phyloP scores from a whole-genome alignment of 169 alveolate genomes.

The Plasmodium ovale region DNA sequence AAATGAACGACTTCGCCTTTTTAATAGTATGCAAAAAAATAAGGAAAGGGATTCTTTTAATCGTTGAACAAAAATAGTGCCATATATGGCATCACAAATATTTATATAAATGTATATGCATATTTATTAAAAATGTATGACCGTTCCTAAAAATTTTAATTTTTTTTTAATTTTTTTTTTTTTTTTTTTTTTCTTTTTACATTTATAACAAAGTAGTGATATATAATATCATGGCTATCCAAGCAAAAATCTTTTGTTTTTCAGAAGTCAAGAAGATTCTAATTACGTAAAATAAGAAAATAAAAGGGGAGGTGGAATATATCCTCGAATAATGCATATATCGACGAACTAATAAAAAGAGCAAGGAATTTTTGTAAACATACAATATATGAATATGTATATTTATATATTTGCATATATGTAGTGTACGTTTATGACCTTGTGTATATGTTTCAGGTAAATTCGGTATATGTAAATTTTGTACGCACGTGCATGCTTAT shows the following conservation, averaged over 20 bases:
- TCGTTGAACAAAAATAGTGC: background rate
- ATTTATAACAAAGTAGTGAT: background rate
- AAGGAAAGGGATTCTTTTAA: background rate
- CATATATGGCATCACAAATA: background rate
- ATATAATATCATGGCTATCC: background rate
- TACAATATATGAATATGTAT: too few species aligned
- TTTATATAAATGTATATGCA: too few species aligned
- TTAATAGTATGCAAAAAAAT: background rate
- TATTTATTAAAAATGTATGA: constrained; percentile 3
- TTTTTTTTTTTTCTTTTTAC: background rate
- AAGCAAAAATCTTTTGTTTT: background rate
- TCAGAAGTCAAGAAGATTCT: background rate
- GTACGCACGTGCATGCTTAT: too few species aligned
- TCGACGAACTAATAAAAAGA: background rate
- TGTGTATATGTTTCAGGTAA: too few species aligned
- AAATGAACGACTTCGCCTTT: background rate
- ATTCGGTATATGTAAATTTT: too few species aligned
- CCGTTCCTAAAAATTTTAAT: background rate
- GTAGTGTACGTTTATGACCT: background rate
- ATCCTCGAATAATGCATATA: background rate
- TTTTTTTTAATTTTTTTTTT: background rate
- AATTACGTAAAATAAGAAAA: background rate
- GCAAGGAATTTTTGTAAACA: background rate
- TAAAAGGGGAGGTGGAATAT: background rate
- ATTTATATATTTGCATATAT: too few species aligned